Base-by-base conservation (phyloP, 2,329 filamentous ascomycete genomes). In the Escovopsis sp. region DNA sequence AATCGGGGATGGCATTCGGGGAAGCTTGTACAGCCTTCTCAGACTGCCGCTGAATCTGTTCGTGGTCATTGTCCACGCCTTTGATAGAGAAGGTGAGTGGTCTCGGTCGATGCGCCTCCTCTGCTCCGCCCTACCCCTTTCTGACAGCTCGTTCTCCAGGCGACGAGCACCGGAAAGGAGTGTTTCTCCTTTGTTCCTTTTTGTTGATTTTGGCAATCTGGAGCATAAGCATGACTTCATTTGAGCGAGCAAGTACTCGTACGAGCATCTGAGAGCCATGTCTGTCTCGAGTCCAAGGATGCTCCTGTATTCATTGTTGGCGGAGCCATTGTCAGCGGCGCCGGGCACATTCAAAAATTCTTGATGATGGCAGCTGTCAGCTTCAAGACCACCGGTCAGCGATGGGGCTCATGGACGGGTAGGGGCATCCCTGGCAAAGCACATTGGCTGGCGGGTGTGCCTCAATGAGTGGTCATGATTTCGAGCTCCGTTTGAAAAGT, bases 21-120 rank as follows among this genome's bases (percentile, higher is more conserved):
- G 67, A 3, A 66, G 65, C 35, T 63, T 77, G 13, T 79, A 79
- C 52, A 69, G 70, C 13, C 58, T 75, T 40, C 58, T 79, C 51
- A 64, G 75, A 27, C 59, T 76, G 15, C 74, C 75, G 3, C 54
- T 78, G 44, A 76, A 74, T 49, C 46, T 67, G n/a, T 68, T 72
- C 47, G 68, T 72, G 7, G 65, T 74, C 10, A 53, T 66, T 15
- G 63, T 64, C 7, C 57, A 74, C 39, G 57, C 60, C 14, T 52
- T 68, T 33, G 66, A 67, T 5, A 55, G 61, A 45, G 68, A 69
- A 48, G 66, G 65, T 58, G 43, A 7, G 53, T 24, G 13, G 14
- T 11, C 13, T 7, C 13, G 16, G 12, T 14, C 7, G n/a, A 6
- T 35, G n/a, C 14, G 6, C 12, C 16, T 35, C 4, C 16, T 35